Base-by-base conservation (phyloP, 805 yeast species). In the Candida michaelii region DNA sequence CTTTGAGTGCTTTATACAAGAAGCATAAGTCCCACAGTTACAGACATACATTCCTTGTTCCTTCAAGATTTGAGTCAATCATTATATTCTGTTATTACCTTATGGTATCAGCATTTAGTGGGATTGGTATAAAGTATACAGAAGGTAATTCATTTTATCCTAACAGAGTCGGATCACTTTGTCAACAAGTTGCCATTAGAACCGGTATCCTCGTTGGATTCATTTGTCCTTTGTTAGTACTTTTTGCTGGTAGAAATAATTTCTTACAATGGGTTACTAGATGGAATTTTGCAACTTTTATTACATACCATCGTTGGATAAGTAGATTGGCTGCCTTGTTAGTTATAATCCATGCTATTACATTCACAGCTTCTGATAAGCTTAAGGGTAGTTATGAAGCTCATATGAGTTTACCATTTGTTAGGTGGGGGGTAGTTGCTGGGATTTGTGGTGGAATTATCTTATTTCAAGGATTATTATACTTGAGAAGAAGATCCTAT, bases 201-300 rank as follows among this genome's bases (percentile, higher is more conserved):
- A 61, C 77, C 3, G 85, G 79, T 34, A 47, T 79, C 14, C 60
- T 77, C 55, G 62, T 76, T 2, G 62, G 77, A 18, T 77, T 76
- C 38, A 43, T 79, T 27, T 67, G 80, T 43, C 90, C 91, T 1
- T 60, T 77, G 7, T 58, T 80, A 11, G 75, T 77, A 44, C 58
- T 83, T 39, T 82, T 85, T 60, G 89, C 88, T 4, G 83, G 83
- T 15, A 67, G 93, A 51, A 86, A 85, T 59, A 86, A 83, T 52
- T 77, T 86, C 17, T 65, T 85, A 50, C 73, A 76, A 46, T 65
- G 64, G 56, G 42, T 82, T 2, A 76, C 90, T 0, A 88, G 90
- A 39, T 65, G 62, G 69, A 67, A 54, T 42, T 69, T 49, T 42
- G 62, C 82, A 0, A 69, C 82, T 16, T 82, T 79, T 54, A 66